Percentiles rank a stretch among this genome's conserved stretches.
phyloP scores from a whole-genome alignment of 805 yeast genomes.

The Hanseniaspora hatyaiensis region DNA sequence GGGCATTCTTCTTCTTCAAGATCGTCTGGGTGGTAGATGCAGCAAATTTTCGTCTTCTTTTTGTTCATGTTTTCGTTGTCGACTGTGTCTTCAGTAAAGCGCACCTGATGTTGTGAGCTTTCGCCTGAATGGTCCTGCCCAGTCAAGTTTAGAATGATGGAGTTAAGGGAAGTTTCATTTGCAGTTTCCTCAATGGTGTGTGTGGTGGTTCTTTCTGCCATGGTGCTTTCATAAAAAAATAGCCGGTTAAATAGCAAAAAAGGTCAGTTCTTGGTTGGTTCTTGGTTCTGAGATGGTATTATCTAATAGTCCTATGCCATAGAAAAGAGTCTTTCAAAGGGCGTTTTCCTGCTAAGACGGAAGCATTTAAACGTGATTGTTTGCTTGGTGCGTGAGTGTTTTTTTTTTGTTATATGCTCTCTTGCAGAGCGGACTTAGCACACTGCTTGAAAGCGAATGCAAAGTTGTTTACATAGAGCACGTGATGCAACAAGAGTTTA shows the following conservation, averaged over 20 bases:
- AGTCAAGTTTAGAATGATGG: not conserved
- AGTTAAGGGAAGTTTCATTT: not conserved
- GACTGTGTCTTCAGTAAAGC: slow-evolving; percentile 76
- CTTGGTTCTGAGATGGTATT: too few species aligned
- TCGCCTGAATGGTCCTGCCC: not conserved
- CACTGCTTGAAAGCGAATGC: not conserved
- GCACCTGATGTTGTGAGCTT: slow-evolving; percentile 40
- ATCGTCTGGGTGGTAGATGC: slow-evolving; percentile 69
- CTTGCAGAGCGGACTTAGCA: too few species aligned
- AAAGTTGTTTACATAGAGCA: not conserved
- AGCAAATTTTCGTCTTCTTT: slow-evolving; percentile 85
- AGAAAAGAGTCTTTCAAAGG: too few species aligned
- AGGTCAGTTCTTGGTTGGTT: too few species aligned
- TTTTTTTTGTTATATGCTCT: too few species aligned
- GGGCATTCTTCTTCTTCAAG: slow-evolving; percentile 29
- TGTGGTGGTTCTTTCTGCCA: not conserved
- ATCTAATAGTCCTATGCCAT: too few species aligned
- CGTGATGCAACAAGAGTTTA: not conserved
- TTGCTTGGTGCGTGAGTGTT: not conserved
- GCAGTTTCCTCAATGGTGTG: not conserved
- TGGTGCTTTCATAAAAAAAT: too few species aligned
- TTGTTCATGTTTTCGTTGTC: slow-evolving; percentile 83
- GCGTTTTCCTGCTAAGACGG: too few species aligned
- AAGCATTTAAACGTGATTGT: too few species aligned
- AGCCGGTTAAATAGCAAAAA: too few species aligned